Evolutionary conservation across 352 stramenopile genomes (phyloP).

Genomic region (Globisporangium okanoganense): DNA sequence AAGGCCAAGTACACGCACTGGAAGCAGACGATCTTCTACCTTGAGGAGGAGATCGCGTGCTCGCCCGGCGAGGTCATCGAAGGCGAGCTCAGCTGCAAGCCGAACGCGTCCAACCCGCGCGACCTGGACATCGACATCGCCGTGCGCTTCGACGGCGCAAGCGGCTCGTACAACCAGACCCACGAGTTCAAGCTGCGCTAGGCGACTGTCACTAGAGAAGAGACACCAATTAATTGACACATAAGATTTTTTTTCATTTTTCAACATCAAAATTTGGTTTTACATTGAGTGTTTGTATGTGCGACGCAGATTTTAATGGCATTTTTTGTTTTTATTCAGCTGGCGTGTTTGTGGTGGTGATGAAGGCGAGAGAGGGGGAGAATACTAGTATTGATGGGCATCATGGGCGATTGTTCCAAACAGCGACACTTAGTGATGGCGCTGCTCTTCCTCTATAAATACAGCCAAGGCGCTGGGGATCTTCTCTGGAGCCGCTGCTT

Average conservation of each 20-base stretch:
- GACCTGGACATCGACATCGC: slow-evolving; percentile 92
- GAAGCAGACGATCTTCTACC: slow-evolving; percentile 99
- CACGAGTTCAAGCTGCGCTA: slow-evolving; percentile 86
- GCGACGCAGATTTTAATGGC: background rate
- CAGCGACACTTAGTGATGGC: background rate
- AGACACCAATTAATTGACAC: slow-evolving; percentile 1
- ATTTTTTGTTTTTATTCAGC: background rate
- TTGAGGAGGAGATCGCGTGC: slow-evolving; percentile 85
- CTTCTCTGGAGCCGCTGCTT: background rate
- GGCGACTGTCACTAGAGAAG: background rate
- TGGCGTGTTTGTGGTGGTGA: background rate
- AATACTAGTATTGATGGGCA: background rate
- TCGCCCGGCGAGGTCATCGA: slow-evolving; percentile 86
- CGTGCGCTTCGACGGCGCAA: slow-evolving; percentile 74
- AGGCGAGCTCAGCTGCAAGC: slow-evolving; percentile 85
- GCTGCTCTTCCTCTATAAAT: slow-evolving; percentile 58
- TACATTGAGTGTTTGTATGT: too few species aligned
- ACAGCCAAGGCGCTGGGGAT: slow-evolving; percentile 34
- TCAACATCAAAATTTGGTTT: background rate
- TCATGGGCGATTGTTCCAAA: background rate
- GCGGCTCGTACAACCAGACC: slow-evolving; percentile 55
- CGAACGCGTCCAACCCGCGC: slow-evolving; percentile 91
- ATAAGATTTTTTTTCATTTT: background rate
- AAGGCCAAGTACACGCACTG: slow-evolving; percentile 97
- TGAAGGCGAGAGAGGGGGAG: background rate